Percentiles rank a stretch among this genome's conserved stretches.
Conservation (phyloP, 2,329 filamentous ascomycete genomes). For the Xylariaceae sp. region DNA sequence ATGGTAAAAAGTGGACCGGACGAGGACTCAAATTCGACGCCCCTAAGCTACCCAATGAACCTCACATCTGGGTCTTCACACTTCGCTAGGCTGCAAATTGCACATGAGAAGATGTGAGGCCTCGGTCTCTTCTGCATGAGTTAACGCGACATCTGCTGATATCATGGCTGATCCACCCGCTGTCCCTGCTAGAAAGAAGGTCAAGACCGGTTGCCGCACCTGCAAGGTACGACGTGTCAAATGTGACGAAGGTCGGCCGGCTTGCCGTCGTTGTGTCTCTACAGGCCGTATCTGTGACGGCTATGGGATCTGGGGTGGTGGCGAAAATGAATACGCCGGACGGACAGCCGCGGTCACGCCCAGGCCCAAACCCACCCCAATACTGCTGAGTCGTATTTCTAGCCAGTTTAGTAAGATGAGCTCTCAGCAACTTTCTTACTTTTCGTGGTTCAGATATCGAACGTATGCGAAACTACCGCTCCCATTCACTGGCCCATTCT, state of each 20-base stretch:
- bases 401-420: slow-evolving; percentile 20
- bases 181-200: slow-evolving; percentile 13
- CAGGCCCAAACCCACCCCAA: background rate
- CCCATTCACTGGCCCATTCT: slow-evolving; percentile 47
- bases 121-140: background rate
- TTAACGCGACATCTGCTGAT: background rate
- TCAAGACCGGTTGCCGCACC: slow-evolving; percentile 41
- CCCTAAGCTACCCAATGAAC: too few relatives aligned
- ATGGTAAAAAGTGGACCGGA: too few relatives aligned
- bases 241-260: slow-evolving; percentile 40
- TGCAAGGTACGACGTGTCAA: slow-evolving; percentile 43
- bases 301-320: slow-evolving; percentile 42
- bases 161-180: background rate
- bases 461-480: slow-evolving; percentile 48
- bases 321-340: slow-evolving; percentile 17
- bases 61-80: too few relatives aligned
- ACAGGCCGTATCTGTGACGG: slow-evolving; percentile 42
- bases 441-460: slow-evolving; percentile 53
- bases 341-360: slow-evolving; percentile 29
- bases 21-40: too few relatives aligned
- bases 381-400: slow-evolving; percentile 5
- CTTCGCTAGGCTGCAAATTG: too few relatives aligned
- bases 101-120: too few relatives aligned
- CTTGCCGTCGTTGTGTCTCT: slow-evolving; percentile 37
- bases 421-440: slow-evolving; percentile 43